Evolutionary conservation across 441 rosid species (phyloP), one percentile per base, ranked within the genome.

Genomic region (Populus hybrid): DNA sequence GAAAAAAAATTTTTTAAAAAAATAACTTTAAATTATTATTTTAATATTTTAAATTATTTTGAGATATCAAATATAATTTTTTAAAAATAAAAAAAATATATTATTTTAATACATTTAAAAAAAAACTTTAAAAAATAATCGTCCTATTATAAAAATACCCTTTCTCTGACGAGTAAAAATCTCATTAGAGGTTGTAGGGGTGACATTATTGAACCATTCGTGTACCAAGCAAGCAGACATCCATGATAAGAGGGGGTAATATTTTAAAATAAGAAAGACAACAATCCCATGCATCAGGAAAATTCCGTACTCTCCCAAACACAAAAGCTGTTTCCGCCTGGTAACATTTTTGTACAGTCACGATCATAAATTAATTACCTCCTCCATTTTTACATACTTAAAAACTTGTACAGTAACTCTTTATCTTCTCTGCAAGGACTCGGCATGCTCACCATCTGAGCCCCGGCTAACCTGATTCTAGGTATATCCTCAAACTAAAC

Each of bases 401-500:
- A 85, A 81, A 83, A 30, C 85, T 84, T 81, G 84, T 80, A 80
- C 84, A 69, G 77, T 72, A 74, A 87, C 70, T 75, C 74, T 79
- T 42, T 59, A 11, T 66, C 75, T 73, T 42, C 61, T 76, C 83
- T 79, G 82, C 85, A 36, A 66, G 83, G 84, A 79, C 46, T 70
- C 84, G 71, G 85, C 61, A 61, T 59, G 75, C 79, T 74, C 85
- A 50, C 81, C 82, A 83, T 79, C 84, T 69, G 80, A 35, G 85
- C 88, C 77, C 81, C 32, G 35, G 81, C 85, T 77, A 80, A 82
- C 88, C 85, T 84, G 80, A 81, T 69, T 85, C 86, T 83, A 86
- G 81, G 85, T 84, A 84, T 85, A 84, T 66, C 84, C 85, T 86
- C 87, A 76, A 82, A 84, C 85, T 86, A 84, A 84, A 85, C 78